These are phyloP conservation scores for Rhizopus delemar DNA, from an alignment of 371 early-diverging fungal species.

Conservation along the genomic window DNA sequence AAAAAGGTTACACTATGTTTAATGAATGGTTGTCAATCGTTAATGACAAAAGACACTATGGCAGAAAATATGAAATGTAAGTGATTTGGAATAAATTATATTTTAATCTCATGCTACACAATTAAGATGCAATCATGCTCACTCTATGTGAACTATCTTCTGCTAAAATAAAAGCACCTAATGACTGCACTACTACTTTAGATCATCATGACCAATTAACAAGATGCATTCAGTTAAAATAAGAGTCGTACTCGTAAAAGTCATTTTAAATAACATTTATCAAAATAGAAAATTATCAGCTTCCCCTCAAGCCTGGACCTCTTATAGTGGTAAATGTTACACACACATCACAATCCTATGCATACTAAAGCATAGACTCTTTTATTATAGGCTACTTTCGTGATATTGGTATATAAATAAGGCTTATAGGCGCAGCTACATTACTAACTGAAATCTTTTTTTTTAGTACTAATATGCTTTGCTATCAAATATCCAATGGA, in stretches of 20 bases:
- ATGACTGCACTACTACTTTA: slow-evolving; percentile 2
- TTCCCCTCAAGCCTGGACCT: slow-evolving; percentile 28
- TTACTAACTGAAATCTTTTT: not conserved
- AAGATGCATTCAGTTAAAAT: slow-evolving; percentile 11
- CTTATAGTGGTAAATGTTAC: slow-evolving; percentile 25
- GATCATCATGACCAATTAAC: not conserved
- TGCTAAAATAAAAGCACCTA: slow-evolving; percentile 9
- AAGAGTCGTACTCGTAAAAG: not conserved
- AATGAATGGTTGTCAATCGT: slow-evolving; percentile 13
- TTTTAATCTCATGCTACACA: not conserved
- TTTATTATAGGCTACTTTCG: slow-evolving; percentile 24
- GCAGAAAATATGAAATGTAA: slow-evolving; percentile 18
- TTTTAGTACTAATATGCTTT: slow-evolving; percentile 26
- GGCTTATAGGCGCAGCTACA: not conserved
- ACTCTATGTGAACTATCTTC: slow-evolving; percentile 24
- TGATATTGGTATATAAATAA: slow-evolving; percentile 23
- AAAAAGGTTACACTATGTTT: slow-evolving; percentile 14
- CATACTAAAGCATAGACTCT: not conserved
- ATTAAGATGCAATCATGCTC: slow-evolving; percentile 18
- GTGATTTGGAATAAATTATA: not conserved
- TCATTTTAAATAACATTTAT: not conserved
- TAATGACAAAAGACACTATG: slow-evolving; percentile 1
- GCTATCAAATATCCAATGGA: slow-evolving; percentile 28
- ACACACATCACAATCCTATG: not conserved
- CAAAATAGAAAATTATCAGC: slow-evolving; percentile 17